Percentiles rank a stretch among this genome's conserved stretches.
Conservation (phyloP, 1,284 basidiomycete species). For the Erythrobasidium hasegawianum region DNA sequence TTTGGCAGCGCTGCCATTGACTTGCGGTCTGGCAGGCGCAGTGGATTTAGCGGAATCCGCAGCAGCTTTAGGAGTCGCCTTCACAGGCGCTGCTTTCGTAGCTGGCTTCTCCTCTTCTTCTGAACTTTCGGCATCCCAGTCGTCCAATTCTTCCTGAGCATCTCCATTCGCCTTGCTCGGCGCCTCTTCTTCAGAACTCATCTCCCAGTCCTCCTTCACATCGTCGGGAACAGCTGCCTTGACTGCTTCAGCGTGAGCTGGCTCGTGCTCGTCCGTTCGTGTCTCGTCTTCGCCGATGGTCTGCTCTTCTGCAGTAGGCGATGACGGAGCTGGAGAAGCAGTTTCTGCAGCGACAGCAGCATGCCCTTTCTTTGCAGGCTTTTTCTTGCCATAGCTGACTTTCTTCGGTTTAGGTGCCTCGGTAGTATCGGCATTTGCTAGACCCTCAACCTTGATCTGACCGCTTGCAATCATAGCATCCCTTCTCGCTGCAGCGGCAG, state of each 20-base stretch:
- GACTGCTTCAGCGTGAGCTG: slow-evolving; percentile 33
- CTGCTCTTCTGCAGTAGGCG: slow-evolving; percentile 48
- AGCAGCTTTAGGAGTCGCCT: slow-evolving; percentile 28
- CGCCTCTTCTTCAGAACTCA: neutral
- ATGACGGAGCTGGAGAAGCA: slow-evolving; percentile 47
- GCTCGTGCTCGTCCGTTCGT: slow-evolving; percentile 43
- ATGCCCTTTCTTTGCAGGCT: slow-evolving; percentile 54
- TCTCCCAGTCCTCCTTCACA: slow-evolving; percentile 38
- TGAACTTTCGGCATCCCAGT: slow-evolving; percentile 76
- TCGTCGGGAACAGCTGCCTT: slow-evolving; percentile 22
- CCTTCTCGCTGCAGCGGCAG: slow-evolving; percentile 83
- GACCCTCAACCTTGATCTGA: slow-evolving; percentile 76
- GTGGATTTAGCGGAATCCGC: slow-evolving; percentile 28
- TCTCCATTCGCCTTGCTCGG: slow-evolving; percentile 43
- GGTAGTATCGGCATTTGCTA: slow-evolving; percentile 57
- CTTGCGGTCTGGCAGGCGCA: slow-evolving; percentile 6
- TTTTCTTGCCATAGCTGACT: slow-evolving; percentile 80
- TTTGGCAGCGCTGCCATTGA: slow-evolving; percentile 26
- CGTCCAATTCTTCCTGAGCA: slow-evolving; percentile 56
- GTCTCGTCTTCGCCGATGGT: slow-evolving; percentile 42
- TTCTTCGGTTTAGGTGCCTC: slow-evolving; percentile 55
- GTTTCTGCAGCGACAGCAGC: slow-evolving; percentile 36
- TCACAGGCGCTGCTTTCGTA: slow-evolving; percentile 37
- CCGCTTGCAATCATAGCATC: slow-evolving; percentile 86
- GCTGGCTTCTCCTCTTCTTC: slow-evolving; percentile 44